These are phyloP conservation scores for Alternaria ethzedia DNA, from an alignment of 2,329 filamentous ascomycete genomes.

Conservation along the genomic window DNA sequence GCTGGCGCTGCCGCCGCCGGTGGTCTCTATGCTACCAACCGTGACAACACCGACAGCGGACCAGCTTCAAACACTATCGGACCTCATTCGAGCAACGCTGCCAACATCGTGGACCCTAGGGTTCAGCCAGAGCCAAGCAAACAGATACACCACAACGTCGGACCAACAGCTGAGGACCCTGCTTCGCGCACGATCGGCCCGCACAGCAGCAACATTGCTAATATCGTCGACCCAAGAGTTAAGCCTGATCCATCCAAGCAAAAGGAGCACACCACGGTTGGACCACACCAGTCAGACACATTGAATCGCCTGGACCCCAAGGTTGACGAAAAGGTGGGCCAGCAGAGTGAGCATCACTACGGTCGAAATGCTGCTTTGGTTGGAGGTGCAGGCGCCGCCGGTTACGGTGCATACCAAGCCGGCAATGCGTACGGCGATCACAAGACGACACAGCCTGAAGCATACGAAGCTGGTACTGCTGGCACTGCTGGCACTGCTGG, in stretches of 20 bases:
- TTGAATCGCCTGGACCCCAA: conserved; percentile 37
- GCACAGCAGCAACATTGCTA: conserved; percentile 41
- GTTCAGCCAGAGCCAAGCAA: conserved; percentile 28
- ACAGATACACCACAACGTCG: conserved; percentile 28
- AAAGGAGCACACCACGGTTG: conserved; percentile 33
- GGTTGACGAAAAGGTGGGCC: conserved; percentile 24
- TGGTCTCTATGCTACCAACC: conserved; percentile 22
- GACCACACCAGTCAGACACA: conserved; percentile 34
- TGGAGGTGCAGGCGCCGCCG: conserved; percentile 40
- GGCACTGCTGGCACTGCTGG: no score
- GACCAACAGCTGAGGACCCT: conserved; percentile 29
- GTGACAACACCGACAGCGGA: conserved; percentile 26
- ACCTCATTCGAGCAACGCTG: conserved; percentile 41
- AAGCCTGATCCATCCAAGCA: conserved; percentile 38
- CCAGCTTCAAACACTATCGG: conserved; percentile 34
- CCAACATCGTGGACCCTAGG: conserved; percentile 45
- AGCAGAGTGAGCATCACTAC: conserved; percentile 26
- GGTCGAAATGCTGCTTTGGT: conserved; percentile 36
- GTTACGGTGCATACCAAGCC: conserved; percentile 44
- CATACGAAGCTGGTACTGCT: background rate
- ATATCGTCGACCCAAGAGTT: conserved; percentile 41
- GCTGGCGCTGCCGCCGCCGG: conserved; percentile 24
- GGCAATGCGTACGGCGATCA: conserved; percentile 37
- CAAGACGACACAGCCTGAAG: conserved; percentile 34
- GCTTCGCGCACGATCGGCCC: conserved; percentile 38